Conservation (phyloP, 2,329 filamentous ascomycete species). For the Fusarium algeriense region DNA sequence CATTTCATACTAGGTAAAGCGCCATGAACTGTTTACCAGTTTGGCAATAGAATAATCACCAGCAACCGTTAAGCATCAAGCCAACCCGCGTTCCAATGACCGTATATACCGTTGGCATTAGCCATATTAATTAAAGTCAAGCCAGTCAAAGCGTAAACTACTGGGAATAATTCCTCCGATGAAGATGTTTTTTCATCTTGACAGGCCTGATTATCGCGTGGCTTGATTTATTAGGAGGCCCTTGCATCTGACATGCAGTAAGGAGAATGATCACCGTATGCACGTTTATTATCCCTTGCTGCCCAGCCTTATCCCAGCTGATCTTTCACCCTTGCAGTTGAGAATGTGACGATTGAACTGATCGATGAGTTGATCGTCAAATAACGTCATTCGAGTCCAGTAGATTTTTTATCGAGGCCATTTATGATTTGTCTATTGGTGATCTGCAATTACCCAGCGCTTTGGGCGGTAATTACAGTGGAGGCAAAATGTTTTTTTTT, state of each 20-base stretch:
- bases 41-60: not conserved
- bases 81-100: not conserved
- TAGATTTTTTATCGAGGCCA: not conserved
- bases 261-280: not conserved
- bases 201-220: not conserved
- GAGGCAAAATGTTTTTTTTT: too few species aligned
- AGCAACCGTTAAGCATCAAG: not conserved
- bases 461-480: not conserved
- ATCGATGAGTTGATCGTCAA: not conserved
- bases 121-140: not conserved
- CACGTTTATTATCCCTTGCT: slow-evolving; percentile 2
- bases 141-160: not conserved
- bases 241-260: slow-evolving; percentile 2
- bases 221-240: not conserved
- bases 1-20: not conserved
- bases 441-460: not conserved
- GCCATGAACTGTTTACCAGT: not conserved
- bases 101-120: not conserved
- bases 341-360: not conserved
- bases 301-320: not conserved
- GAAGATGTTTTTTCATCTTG: not conserved
- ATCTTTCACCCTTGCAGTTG: not conserved
- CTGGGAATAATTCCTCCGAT: not conserved
- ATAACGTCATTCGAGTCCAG: not conserved
- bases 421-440: not conserved